Evolutionary conservation across 192 early-diverging fungal species (phyloP).

Genomic region (Chytriomyces sp.): DNA sequence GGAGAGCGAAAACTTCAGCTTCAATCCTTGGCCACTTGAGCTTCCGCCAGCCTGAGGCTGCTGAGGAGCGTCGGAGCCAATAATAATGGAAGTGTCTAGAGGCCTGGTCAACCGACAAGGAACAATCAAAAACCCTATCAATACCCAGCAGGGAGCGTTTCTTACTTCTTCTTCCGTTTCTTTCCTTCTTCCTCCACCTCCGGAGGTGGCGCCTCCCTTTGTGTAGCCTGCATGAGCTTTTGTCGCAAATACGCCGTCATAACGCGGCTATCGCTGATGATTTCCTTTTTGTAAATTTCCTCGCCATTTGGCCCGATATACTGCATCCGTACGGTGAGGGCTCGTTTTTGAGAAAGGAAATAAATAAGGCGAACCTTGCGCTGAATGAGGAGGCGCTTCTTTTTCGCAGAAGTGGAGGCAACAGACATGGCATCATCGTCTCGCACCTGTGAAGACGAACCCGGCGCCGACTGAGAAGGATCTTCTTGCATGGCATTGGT

Average conservation of each 20-base stretch:
- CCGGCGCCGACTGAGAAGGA: no score
- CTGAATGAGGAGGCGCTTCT: conserved; percentile 70
- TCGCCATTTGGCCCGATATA: conserved; percentile 17
- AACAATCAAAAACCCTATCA: not conserved
- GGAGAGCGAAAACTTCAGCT: conserved; percentile 20
- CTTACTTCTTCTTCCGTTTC: conserved; percentile 21
- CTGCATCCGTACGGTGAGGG: no score
- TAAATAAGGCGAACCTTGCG: no score
- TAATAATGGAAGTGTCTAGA: not conserved
- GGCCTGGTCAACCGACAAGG: not conserved
- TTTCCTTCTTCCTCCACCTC: conserved; percentile 12
- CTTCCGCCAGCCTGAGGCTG: no score
- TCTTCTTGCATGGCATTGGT: no score
- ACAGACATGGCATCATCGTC: conserved; percentile 26
- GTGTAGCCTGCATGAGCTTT: conserved; percentile 66
- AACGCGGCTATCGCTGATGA: conserved; percentile 78
- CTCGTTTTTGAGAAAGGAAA: no score
- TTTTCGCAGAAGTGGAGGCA: conserved; percentile 19
- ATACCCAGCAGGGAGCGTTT: not conserved
- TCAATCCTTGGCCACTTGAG: conserved; percentile 6
- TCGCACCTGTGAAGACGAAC: no score
- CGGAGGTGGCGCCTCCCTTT: conserved; percentile 44
- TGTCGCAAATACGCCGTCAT: conserved; percentile 91
- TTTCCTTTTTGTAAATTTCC: conserved; percentile 72
- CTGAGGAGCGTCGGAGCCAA: no score